These are phyloP conservation scores for Globisporangium polare DNA, from an alignment of 352 stramenopile species.

Conservation along the genomic window DNA sequence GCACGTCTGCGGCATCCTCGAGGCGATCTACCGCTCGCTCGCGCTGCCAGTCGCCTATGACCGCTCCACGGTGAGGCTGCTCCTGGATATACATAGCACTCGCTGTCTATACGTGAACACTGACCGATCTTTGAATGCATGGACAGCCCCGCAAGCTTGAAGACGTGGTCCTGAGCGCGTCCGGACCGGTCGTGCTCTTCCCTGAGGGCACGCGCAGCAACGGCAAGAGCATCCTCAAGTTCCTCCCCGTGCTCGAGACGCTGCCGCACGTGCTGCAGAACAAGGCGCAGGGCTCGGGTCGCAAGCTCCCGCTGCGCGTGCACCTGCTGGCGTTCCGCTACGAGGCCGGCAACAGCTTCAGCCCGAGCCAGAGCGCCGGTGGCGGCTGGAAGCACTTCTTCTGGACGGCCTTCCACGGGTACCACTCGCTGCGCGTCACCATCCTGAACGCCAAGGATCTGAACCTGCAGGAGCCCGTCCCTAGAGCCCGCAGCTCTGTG, in stretches of 20 bases:
- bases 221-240: constrained; percentile 68
- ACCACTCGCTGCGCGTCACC: constrained; percentile 65
- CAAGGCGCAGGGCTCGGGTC: constrained; percentile 14
- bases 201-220: constrained; percentile 78
- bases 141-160: constrained; percentile 48
- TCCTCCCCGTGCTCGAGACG: constrained; percentile 64
- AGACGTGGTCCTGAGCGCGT: constrained; percentile 57
- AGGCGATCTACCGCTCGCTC: constrained; percentile 61
- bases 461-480: constrained; percentile 40
- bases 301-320: constrained; percentile 32
- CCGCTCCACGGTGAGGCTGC: constrained; percentile 27
- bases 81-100: neutral
- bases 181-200: constrained; percentile 68
- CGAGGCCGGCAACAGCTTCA: constrained; percentile 64
- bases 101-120: neutral
- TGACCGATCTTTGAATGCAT: neutral
- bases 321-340: constrained; percentile 79
- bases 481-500: constrained; percentile 22
- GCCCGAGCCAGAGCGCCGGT: constrained; percentile 64
- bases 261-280: constrained; percentile 30
- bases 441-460: constrained; percentile 59
- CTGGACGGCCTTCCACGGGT: constrained; percentile 59
- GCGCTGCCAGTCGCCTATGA: constrained; percentile 36
- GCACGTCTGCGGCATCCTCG: constrained; percentile 58
- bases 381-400: constrained; percentile 57